A percentile compares a stretch with the other conserved stretches of the same genome.
These are phyloP conservation scores for Piper betle DNA, from an alignment of 164 flowering plant genomes.

Conservation along the genomic window DNA sequence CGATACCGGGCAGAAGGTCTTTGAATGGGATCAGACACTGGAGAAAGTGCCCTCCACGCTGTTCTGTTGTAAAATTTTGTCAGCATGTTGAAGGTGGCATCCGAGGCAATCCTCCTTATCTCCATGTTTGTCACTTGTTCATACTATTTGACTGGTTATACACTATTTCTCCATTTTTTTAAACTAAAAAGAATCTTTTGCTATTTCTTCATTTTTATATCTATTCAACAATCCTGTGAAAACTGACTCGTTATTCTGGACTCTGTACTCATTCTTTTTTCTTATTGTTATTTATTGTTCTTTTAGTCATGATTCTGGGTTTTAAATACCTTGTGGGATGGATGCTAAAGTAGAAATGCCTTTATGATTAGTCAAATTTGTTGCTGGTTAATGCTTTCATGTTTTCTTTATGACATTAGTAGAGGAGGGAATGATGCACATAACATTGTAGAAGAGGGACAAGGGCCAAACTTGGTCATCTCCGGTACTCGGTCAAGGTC, in stretches of 20 bases:
- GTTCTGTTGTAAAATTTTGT: slow-evolving; percentile 63
- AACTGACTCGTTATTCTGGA: slow-evolving; percentile 90
- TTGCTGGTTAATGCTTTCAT: not conserved
- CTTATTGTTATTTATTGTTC: not conserved
- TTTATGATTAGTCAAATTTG: too few relatives aligned
- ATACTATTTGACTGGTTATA: slow-evolving; percentile 17
- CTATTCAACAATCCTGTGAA: slow-evolving; percentile 36
- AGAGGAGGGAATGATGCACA: slow-evolving; percentile 87
- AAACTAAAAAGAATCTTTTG: too few relatives aligned
- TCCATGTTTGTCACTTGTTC: slow-evolving; percentile 34
- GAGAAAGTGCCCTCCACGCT: slow-evolving; percentile 71
- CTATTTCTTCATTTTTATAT: not conserved
- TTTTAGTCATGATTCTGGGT: too few relatives aligned
- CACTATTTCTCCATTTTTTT: not conserved
- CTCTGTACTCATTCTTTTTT: slow-evolving; percentile 30
- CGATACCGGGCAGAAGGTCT: too few relatives aligned
- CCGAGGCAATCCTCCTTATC: slow-evolving; percentile 84
- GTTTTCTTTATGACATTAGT: slow-evolving; percentile 4
- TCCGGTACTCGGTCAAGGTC: slow-evolving; percentile 76
- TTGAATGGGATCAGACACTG: slow-evolving; percentile 97
- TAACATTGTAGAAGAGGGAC: slow-evolving; percentile 82
- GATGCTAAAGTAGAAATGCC: too few relatives aligned
- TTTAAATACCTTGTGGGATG: too few relatives aligned
- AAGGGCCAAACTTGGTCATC: slow-evolving; percentile 92
- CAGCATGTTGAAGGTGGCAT: slow-evolving; percentile 86